Evolutionary conservation across 331 rosid genomes (phyloP).

Genomic region (Quercus tomentella): DNA sequence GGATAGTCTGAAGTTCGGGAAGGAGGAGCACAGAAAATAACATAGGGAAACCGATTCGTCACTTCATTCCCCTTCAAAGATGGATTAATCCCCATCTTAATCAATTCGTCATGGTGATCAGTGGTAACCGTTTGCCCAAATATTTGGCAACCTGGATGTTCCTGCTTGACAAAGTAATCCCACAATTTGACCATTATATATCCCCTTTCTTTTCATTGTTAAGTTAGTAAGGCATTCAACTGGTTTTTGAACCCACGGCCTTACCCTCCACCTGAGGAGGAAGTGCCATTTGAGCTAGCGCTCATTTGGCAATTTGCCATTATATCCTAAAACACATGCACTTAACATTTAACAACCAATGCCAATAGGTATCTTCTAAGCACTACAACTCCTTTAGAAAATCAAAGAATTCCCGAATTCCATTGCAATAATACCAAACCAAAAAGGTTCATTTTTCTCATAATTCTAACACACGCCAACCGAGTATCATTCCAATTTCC

Average conservation of each 20-base stretch:
- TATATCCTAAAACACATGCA: not conserved
- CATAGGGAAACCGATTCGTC: slow-evolving; percentile 48
- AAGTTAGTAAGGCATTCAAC: too few species aligned
- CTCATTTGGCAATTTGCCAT: too few species aligned
- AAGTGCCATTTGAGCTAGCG: too few species aligned
- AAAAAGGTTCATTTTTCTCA: not conserved
- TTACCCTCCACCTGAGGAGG: too few species aligned
- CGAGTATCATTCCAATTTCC: not conserved
- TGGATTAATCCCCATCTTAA: slow-evolving; percentile 56
- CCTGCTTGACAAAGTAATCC: slow-evolving; percentile 29
- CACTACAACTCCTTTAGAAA: not conserved
- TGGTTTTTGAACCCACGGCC: too few species aligned
- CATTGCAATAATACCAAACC: too few species aligned
- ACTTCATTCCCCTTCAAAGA: slow-evolving; percentile 53
- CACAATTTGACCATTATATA: not conserved
- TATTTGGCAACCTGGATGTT: slow-evolving; percentile 61
- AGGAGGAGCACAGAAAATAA: slow-evolving; percentile 89
- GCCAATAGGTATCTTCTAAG: not conserved
- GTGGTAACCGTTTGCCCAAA: slow-evolving; percentile 71
- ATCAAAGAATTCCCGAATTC: not conserved
- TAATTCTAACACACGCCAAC: not conserved
- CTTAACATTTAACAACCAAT: not conserved
- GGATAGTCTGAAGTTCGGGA: slow-evolving; percentile 54
- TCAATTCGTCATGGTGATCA: slow-evolving; percentile 75
- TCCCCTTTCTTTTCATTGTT: too few species aligned